These are phyloP conservation scores for Trypanosomatidae sp. DNA, from an alignment of 208 protist species.

Conservation along the genomic window DNA sequence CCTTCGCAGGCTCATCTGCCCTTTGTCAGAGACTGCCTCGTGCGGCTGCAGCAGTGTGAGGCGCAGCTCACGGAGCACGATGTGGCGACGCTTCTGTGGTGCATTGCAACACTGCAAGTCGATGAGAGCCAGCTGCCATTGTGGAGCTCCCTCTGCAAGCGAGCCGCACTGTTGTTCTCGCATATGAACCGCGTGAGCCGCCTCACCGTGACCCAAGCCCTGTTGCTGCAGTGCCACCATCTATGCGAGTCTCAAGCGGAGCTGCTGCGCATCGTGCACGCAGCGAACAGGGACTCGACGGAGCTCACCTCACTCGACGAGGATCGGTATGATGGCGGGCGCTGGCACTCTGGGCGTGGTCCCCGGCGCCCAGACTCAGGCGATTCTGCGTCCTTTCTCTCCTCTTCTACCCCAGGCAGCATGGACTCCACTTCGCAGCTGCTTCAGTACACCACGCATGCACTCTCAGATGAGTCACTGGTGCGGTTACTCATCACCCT, in stretches of 20 bases:
- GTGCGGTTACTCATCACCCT: slow-evolving; percentile 22
- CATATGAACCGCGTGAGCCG: slow-evolving; percentile 42
- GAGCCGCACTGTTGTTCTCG: slow-evolving; percentile 34
- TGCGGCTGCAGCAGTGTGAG: slow-evolving; percentile 39
- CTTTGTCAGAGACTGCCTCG: slow-evolving; percentile 42
- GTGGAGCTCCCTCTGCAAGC: slow-evolving; percentile 57
- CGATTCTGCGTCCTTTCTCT: background rate
- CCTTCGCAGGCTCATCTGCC: slow-evolving; percentile 17
- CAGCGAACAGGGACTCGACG: background rate
- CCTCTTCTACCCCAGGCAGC: background rate
- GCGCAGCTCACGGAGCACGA: slow-evolving; percentile 46
- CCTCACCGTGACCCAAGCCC: slow-evolving; percentile 47
- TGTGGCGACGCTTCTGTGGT: slow-evolving; percentile 63
- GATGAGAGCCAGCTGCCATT: slow-evolving; percentile 22
- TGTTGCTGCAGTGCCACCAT: slow-evolving; percentile 34
- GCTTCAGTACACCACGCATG: slow-evolving; percentile 22
- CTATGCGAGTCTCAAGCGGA: slow-evolving; percentile 30
- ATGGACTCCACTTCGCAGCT: slow-evolving; percentile 10
- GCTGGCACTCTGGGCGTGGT: background rate
- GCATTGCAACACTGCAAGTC: slow-evolving; percentile 42
- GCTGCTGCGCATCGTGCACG: slow-evolving; percentile 19
- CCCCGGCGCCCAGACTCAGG: background rate
- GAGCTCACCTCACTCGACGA: background rate
- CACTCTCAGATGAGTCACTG: slow-evolving; percentile 20
- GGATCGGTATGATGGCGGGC: background rate